phyloP scores from a whole-genome alignment of 768 basidiomycete species.

The Suillus brevipes region DNA sequence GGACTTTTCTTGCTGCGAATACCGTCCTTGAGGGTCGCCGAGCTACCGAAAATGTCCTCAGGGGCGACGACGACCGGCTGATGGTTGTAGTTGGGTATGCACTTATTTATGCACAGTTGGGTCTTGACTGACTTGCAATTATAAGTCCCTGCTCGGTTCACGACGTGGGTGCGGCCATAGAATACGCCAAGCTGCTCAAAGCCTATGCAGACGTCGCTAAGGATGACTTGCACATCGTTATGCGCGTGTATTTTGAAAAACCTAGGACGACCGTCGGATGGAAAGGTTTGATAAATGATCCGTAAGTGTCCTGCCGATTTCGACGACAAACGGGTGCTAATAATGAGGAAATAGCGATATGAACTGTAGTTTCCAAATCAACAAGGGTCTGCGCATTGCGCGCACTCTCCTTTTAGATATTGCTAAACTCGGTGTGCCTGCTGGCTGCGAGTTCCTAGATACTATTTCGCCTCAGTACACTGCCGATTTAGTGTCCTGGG shows the following conservation, averaged over 20 bases:
- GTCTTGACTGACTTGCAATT: conserved; percentile 9
- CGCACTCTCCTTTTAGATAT: conserved; percentile 86
- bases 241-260: conserved; percentile 99
- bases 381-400: conserved; percentile 89
- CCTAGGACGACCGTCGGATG: conserved; percentile 95
- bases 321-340: not conserved
- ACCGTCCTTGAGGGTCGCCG: conserved; percentile 87
- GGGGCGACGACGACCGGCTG: conserved; percentile 88
- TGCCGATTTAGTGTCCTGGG: conserved; percentile 92
- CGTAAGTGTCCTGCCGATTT: conserved; percentile 33
- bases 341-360: conserved; percentile 48
- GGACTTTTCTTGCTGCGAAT: conserved; percentile 78
- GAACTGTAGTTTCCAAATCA: conserved; percentile 93
- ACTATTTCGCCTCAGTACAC: conserved; percentile 84
- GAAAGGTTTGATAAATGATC: conserved; percentile 99
- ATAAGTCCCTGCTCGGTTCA: conserved; percentile 92
- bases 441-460: conserved; percentile 95
- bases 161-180: conserved; percentile 79
- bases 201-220: conserved; percentile 78
- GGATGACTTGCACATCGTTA: conserved; percentile 90
- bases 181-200: conserved; percentile 80
- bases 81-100: conserved; percentile 86
- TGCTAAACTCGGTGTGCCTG: conserved; percentile 86
- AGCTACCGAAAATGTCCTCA: conserved; percentile 74
- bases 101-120: not conserved